Base-by-base conservation (phyloP, 2,329 filamentous ascomycete species). In the Pestalotiopsis fici region DNA sequence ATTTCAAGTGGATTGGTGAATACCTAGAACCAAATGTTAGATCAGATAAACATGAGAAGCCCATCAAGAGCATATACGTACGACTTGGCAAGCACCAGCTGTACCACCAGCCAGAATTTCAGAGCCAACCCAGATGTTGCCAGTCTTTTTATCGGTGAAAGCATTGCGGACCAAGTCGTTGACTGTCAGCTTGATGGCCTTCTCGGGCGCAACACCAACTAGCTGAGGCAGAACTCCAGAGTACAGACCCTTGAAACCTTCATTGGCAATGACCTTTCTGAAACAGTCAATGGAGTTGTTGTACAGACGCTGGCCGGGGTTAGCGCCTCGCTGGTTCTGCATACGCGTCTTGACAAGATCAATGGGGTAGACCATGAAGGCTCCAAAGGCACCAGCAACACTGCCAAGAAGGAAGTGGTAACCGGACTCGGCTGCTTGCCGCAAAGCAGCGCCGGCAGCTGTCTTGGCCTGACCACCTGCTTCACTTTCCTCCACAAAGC, bases 341-440 rank as follows among this genome's bases (percentile, higher is more conserved):
- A 99, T 93, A 69, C 96, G 91, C 1, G 96, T 99, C 88, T 99
- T 99, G 80, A 99, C 96, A 69, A 99, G 84, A 83, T 99, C 96
- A 77, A 99, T 98, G 27, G 96, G 96, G 79, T 99, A 99, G 65
- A 99, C 96, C 94, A 99, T 98, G 79, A 99, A 98, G 13, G 96
- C 96, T 78, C 96, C 96, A 78, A 99, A 99, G 11, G 96, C 96
- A 81, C 96, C 96, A 7, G 96, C 96, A 73, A 97, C 73, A 78
- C 93, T 94, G 68, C 96, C 96, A 6, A 99, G 88, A 3, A 84
- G 90, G 78, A 99, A 99, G 85, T 97, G 95, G 80, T 98, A 97
- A 2, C 86, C 88, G 1, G 95, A 97, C 77, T 95, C 92, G 15
- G 93, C 80, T 37, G 94, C 77, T 66, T 88, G 83, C 70, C 90